Evolutionary conservation across 768 basidiomycete genomes (phyloP), one percentile per base, ranked within the genome.

Genomic region (Asterophora parasitica): DNA sequence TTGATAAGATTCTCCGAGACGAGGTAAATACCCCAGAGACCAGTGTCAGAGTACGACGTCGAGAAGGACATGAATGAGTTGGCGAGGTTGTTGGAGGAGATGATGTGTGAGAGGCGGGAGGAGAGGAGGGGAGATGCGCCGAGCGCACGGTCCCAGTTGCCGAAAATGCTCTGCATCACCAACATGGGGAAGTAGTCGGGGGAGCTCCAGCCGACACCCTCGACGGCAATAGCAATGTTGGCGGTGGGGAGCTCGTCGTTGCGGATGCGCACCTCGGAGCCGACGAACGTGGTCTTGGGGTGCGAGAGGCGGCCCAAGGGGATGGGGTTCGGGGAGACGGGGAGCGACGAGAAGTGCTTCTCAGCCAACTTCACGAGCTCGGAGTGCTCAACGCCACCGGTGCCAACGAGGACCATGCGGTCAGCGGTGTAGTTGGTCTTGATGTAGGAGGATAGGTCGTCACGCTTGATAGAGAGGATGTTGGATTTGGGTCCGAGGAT

Each of bases 1-100:
- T 94, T 93, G 72, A 79, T 77, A 44, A 92, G 62, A 77, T 97
- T 97, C 78, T 99, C 96, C 13, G 90, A 83, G 50, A 94, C 91
- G 46, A 96, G 72, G 77, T 99, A 98, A 69, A 97, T 92, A 59
- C 95, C 95, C 96, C 95, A 99, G 28, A 98, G 82, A 49, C 96
- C 96, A 15, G 94, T 98, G 68, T 99, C 96, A 5, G 93, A 92
- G 76, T 99, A 99, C 5, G 88, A 92, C 1, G 95, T 98, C 13
- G 92, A 95, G 85, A 98, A 99, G 44, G 88, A 91, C 91, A 97
- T 95, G 86, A 89, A 99, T 49, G 88, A 92, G 77, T 98, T 99
- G 62, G 96, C 96, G 63, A 98, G 91, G 77, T 91, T 89, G 79
- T 97, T 85, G 45, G 78, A 75, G 31, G 92, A 89, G 60, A 98